Conservation (phyloP, 345 rosid genomes). For the Citrus unshiu region DNA sequence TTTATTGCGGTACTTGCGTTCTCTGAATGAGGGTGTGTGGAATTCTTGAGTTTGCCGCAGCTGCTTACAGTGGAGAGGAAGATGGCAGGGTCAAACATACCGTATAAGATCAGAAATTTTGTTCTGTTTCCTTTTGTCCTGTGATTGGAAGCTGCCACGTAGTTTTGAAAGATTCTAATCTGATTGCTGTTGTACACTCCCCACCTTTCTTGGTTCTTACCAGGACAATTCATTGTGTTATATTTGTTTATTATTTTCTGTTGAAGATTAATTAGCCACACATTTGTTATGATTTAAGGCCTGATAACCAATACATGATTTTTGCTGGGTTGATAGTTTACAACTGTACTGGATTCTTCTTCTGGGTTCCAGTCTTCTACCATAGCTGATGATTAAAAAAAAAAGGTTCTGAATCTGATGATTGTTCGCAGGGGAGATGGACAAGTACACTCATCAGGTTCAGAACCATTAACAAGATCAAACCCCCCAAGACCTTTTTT, state of each 20-base stretch:
- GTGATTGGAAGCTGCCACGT: background rate
- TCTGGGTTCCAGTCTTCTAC: too few species aligned
- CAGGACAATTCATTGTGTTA: background rate
- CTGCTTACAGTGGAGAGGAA: background rate
- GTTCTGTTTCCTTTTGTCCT: background rate
- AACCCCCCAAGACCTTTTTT: too few species aligned
- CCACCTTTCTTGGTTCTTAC: background rate
- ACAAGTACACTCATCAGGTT: too few species aligned
- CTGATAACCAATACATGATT: background rate
- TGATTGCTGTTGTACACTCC: slow-evolving; percentile 4
- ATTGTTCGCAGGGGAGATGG: too few species aligned
- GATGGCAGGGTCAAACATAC: background rate
- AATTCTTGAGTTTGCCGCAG: background rate
- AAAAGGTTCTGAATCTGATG: too few species aligned
- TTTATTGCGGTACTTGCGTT: background rate
- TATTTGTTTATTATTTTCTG: background rate
- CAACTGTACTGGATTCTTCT: too few species aligned
- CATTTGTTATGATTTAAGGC: background rate
- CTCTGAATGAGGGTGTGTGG: background rate
- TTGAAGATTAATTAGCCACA: background rate
- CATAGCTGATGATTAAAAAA: too few species aligned
- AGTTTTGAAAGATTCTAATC: background rate
- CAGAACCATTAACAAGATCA: too few species aligned
- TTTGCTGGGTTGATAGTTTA: too few species aligned
- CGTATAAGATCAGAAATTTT: background rate